A percentile compares a stretch with the other conserved stretches of the same genome.
Conservation (phyloP, 768 basidiomycete genomes). For the Boletus subparvulus region DNA sequence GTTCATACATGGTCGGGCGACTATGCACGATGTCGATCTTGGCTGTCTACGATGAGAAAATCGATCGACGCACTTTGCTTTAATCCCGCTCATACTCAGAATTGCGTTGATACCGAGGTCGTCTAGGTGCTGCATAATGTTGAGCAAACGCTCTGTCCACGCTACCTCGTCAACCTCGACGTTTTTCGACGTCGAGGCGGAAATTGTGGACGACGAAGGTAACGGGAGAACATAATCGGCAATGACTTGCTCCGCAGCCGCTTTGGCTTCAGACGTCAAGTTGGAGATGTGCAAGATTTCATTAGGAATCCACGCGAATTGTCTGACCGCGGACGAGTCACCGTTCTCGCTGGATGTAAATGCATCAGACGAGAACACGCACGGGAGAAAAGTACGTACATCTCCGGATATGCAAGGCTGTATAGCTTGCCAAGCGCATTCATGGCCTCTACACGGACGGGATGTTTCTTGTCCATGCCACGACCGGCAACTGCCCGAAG, state of each 20-base stretch:
- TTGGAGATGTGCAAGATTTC: slow-evolving; percentile 58
- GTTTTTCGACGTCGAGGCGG: slow-evolving; percentile 44
- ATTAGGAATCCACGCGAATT: slow-evolving; percentile 94
- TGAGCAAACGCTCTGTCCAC: slow-evolving; percentile 85
- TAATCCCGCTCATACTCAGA: slow-evolving; percentile 61
- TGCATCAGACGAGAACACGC: slow-evolving; percentile 3
- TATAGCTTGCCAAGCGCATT: slow-evolving; percentile 77
- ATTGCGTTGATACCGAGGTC: slow-evolving; percentile 58
- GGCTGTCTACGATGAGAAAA: background rate
- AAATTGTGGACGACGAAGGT: slow-evolving; percentile 43
- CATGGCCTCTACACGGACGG: slow-evolving; percentile 74
- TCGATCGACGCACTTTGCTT: slow-evolving; percentile 46
- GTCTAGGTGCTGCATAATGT: slow-evolving; percentile 67
- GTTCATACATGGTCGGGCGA: slow-evolving; percentile 68
- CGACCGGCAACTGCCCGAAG: slow-evolving; percentile 67
- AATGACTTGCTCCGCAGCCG: slow-evolving; percentile 64
- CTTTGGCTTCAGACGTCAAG: slow-evolving; percentile 58
- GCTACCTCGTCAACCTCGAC: slow-evolving; percentile 70
- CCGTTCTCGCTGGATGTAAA: slow-evolving; percentile 64
- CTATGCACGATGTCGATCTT: slow-evolving; percentile 35
- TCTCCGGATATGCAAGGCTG: slow-evolving; percentile 80
- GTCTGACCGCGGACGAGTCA: slow-evolving; percentile 65
- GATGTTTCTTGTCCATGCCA: slow-evolving; percentile 77
- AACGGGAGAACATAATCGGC: slow-evolving; percentile 82
- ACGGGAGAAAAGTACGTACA: slow-evolving; percentile 53